Percentiles rank a stretch among this genome's conserved stretches.
phyloP scores from a whole-genome alignment of 345 rosid species.

The Salix brachista region DNA sequence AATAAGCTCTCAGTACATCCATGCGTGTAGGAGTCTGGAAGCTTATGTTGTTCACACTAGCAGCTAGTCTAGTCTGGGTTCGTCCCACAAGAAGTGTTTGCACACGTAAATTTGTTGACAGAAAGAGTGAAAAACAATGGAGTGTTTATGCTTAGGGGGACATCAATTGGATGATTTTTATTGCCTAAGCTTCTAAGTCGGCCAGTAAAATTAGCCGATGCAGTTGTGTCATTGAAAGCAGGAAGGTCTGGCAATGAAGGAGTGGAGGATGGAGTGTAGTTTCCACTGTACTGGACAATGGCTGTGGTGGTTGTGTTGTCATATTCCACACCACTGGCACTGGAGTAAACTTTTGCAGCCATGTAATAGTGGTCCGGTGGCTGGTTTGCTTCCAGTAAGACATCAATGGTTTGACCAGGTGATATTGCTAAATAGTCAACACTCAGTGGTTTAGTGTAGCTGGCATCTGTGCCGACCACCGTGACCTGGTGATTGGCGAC shows the following conservation, averaged over 20 bases:
- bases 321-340: background rate
- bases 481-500: slow-evolving; percentile 35
- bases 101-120: slow-evolving; percentile 31
- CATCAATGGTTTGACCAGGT: slow-evolving; percentile 58
- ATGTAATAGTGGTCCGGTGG: slow-evolving; percentile 40
- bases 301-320: slow-evolving; percentile 43
- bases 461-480: slow-evolving; percentile 33
- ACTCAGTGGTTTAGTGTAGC: slow-evolving; percentile 8
- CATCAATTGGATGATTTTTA: slow-evolving; percentile 24
- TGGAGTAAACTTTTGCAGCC: slow-evolving; percentile 45
- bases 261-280: background rate
- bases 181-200: slow-evolving; percentile 22
- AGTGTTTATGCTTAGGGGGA: slow-evolving; percentile 35
- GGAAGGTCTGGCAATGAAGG: slow-evolving; percentile 45
- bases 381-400: slow-evolving; percentile 42
- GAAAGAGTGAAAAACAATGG: slow-evolving; percentile 37
- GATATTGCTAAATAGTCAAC: slow-evolving; percentile 37
- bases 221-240: slow-evolving; percentile 28
- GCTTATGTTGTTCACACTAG: slow-evolving; percentile 49
- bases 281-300: slow-evolving; percentile 32
- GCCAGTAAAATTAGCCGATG: slow-evolving; percentile 25
- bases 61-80: slow-evolving; percentile 23
- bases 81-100: slow-evolving; percentile 27
- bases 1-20: slow-evolving; percentile 45
- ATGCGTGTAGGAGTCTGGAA: slow-evolving; percentile 17